Evolutionary conservation across 257 asterid species (phyloP), one percentile per base, ranked within the genome.

Genomic region (Solanum habrochaites): DNA sequence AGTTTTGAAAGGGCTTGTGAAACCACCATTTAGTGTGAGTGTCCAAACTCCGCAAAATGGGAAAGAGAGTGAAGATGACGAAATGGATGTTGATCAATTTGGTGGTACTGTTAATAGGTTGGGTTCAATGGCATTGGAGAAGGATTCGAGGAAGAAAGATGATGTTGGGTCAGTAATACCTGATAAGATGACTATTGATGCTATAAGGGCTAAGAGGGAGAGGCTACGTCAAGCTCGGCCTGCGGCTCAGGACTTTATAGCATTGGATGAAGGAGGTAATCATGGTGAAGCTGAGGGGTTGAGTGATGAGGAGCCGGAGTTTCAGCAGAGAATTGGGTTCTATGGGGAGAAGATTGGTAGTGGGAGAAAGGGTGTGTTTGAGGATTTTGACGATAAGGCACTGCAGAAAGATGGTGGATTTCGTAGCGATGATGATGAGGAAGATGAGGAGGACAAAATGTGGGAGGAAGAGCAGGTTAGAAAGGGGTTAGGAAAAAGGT

Each of bases 381-480:
- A 95, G 87, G 95, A 88, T 87, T 93, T 94, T 87, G 99, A 94
- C 88, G 96, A 91, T 86, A 92, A 91, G 90, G 88, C 86, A 7
- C 60, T 86, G 91, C 58, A 90, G 14, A 95, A 90, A 85, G 94
- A 91, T n/a, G 89, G 90, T 88, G 90, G 89, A 27, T 82, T 82
- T 47, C 49, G 40, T 18, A 72, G 27, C 23, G 93, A 72, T 58
- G 87, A 87, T 86, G 92, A 90, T 82, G 97, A 91, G 52, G 98
- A 97, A 80, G 99, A 95, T 43, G 99, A 96, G 89, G 96, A 94
- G 92, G 99, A 96, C 56, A 96, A 92, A 86, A 90, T 94, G 95
- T 97, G 99, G 99, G 99, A 97, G 88, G 99, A 95, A 91, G 99
- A 95, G 88, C 99, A 96, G 89, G 96, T 94, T 74, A 96, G 99